A percentile compares a stretch with the other conserved stretches of the same genome.
phyloP scores from a whole-genome alignment of 352 stramenopile species.

The Albugo laibachii region DNA sequence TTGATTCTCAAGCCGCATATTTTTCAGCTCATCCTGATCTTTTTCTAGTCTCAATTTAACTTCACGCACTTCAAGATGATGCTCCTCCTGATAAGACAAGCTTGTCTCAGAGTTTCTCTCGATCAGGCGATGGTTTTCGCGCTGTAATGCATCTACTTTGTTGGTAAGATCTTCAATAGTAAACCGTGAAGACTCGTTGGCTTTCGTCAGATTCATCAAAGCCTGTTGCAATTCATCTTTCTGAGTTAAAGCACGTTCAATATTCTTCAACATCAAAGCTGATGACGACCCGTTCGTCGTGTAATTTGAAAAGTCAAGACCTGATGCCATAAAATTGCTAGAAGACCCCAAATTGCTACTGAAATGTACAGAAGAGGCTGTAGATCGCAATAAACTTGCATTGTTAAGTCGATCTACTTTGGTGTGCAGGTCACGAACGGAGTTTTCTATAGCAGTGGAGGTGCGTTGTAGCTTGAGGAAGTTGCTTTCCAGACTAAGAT shows the following conservation, averaged over 20 bases:
- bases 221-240: slow-evolving; percentile 41
- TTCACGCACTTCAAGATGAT: slow-evolving; percentile 31
- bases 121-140: slow-evolving; percentile 42
- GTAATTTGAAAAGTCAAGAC: too few relatives aligned
- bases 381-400: too few relatives aligned
- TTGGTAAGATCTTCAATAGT: slow-evolving; percentile 33
- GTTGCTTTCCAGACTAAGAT: slow-evolving; percentile 30
- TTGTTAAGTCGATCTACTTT: slow-evolving; percentile 45
- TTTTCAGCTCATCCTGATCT: slow-evolving; percentile 31
- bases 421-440: slow-evolving; percentile 45
- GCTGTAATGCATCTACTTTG: slow-evolving; percentile 35
- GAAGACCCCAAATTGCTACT: too few relatives aligned
- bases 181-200: slow-evolving; percentile 27
- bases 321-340: too few relatives aligned
- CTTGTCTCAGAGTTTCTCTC: slow-evolving; percentile 49
- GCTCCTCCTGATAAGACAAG: slow-evolving; percentile 50
- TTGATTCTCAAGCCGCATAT: too few relatives aligned
- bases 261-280: slow-evolving; percentile 33
- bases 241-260: slow-evolving; percentile 51
- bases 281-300: slow-evolving; percentile 9
- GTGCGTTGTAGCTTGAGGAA: slow-evolving; percentile 52
- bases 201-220: slow-evolving; percentile 24
- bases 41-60: slow-evolving; percentile 32
- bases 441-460: slow-evolving; percentile 58
- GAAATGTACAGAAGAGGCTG: too few relatives aligned